phyloP scores from a whole-genome alignment of 2,329 filamentous ascomycete genomes.

The Pochonia chlamydosporia region DNA sequence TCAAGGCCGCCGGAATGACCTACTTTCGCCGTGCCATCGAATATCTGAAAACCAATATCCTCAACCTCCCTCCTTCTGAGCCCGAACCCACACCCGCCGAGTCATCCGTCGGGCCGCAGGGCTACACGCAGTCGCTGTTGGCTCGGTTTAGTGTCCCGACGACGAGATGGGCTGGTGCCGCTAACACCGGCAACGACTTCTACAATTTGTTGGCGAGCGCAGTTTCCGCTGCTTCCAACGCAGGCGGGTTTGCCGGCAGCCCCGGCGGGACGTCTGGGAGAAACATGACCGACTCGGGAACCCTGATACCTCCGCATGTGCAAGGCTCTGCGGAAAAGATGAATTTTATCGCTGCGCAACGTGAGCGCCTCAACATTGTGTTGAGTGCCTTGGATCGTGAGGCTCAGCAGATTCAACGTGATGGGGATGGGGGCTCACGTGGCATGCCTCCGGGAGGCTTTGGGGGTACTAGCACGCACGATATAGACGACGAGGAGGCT shows the following conservation, averaged over 20 bases:
- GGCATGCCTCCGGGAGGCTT: not conserved
- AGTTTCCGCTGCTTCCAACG: constrained; percentile 55
- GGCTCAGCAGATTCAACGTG: constrained; percentile 53
- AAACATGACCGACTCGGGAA: constrained; percentile 38
- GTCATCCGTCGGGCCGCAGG: constrained; percentile 35
- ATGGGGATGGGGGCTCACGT: constrained; percentile 19
- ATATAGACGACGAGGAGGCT: constrained; percentile 25
- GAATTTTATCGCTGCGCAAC: constrained; percentile 71
- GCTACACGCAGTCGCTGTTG: constrained; percentile 76
- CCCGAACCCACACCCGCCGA: constrained; percentile 32
- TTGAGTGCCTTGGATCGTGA: constrained; percentile 76
- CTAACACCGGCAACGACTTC: constrained; percentile 55
- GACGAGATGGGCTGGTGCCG: constrained; percentile 50
- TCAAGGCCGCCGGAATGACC: constrained; percentile 68
- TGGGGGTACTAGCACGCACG: constrained; percentile 14
- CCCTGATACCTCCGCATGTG: constrained; percentile 66
- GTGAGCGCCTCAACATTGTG: constrained; percentile 68
- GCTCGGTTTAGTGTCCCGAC: constrained; percentile 80
- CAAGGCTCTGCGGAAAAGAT: constrained; percentile 60
- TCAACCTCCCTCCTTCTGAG: constrained; percentile 58
- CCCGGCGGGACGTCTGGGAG: constrained; percentile 6
- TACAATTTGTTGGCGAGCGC: constrained; percentile 73
- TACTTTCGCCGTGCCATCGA: constrained; percentile 70
- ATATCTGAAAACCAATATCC: constrained; percentile 64
- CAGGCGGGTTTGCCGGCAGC: constrained; percentile 26